Evolutionary conservation across 371 early-diverging fungal genomes (phyloP).

Genomic region (Mortierella sp.): DNA sequence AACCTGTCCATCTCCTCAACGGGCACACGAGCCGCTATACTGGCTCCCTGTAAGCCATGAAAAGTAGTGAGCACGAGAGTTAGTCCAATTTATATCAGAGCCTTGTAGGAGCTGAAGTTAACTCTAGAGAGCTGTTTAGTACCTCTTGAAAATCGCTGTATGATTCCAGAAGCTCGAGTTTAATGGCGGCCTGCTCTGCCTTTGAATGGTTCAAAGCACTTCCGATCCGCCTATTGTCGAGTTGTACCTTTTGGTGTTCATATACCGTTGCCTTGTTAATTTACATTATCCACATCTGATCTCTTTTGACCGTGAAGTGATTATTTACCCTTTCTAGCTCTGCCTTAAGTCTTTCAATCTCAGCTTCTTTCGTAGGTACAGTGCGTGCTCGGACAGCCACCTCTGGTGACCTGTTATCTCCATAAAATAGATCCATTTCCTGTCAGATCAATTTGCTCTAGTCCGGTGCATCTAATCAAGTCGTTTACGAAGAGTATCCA

Average conservation of each 20-base stretch:
- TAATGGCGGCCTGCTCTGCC: constrained; percentile 35
- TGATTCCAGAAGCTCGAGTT: constrained; percentile 32
- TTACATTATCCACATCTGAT: too few species aligned
- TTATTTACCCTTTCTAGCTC: constrained; percentile 37
- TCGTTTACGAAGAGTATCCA: background rate
- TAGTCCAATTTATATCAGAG: background rate
- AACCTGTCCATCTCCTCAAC: constrained; percentile 4
- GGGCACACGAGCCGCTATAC: constrained; percentile 8
- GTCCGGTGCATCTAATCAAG: background rate
- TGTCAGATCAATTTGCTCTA: background rate
- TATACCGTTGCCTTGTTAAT: background rate
- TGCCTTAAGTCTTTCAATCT: constrained; percentile 46
- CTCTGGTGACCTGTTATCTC: constrained; percentile 29
- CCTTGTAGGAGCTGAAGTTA: background rate
- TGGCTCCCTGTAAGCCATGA: background rate
- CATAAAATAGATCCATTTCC: background rate
- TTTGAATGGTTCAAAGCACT: constrained; percentile 37
- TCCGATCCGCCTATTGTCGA: constrained; percentile 46
- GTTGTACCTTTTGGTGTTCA: constrained; percentile 23
- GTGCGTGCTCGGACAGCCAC: constrained; percentile 48
- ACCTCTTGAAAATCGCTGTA: constrained; percentile 49
- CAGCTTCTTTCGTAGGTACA: constrained; percentile 52
- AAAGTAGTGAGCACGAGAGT: background rate
- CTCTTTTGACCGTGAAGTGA: too few species aligned
- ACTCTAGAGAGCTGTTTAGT: background rate